Evolutionary conservation across 2,329 filamentous ascomycete species (phyloP), one percentile per base, ranked within the genome.

Genomic region (Pseudogymnoascus verrucosus): DNA sequence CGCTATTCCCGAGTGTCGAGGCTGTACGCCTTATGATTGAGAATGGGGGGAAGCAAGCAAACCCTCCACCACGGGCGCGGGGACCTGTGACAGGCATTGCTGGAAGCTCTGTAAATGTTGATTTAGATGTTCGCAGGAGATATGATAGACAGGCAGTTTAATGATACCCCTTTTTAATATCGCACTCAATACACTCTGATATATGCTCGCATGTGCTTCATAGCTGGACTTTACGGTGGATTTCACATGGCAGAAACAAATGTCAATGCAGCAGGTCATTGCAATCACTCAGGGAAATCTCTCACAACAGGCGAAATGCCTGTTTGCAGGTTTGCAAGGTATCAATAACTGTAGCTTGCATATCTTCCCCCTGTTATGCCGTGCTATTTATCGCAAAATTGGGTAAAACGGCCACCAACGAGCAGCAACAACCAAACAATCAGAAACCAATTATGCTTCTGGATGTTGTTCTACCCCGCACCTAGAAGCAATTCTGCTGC

Each of bases 151-250:
- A 57, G 28, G 16, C 51, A 57, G 51, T 57, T 57, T 57, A 57
- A 57, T 57, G 51, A 57, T 57, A 57, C 51, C 51, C 44, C n/a
- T n/a, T 36, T 57, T 57, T 57, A 57, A 57, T 34, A 57, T 34
- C 16, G n/a, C 21, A 34, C n/a, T 21, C 11, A 14, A 57, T 57
- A 21, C 51, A 21, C 16, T 34, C 28, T 34, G n/a, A 34, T 34
- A 36, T 57, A 57, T 14, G n/a, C 23, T 16, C 4, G 28, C 28
- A 34, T 57, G n/a, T 36, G 8, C 16, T 57, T 36, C 28, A 34
- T n/a, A 36, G 5, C 26, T 31, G 3, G 14, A 11, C 4, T n/a
- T 23, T 19, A 23, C 10, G 4, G 14, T 16, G 14, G 5, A 16
- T 16, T 28, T 54, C 47, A 54, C 47, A 16, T 31, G 47, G 14